phyloP scores from a whole-genome alignment of 208 protist species.

The Spongospora subterranea region DNA sequence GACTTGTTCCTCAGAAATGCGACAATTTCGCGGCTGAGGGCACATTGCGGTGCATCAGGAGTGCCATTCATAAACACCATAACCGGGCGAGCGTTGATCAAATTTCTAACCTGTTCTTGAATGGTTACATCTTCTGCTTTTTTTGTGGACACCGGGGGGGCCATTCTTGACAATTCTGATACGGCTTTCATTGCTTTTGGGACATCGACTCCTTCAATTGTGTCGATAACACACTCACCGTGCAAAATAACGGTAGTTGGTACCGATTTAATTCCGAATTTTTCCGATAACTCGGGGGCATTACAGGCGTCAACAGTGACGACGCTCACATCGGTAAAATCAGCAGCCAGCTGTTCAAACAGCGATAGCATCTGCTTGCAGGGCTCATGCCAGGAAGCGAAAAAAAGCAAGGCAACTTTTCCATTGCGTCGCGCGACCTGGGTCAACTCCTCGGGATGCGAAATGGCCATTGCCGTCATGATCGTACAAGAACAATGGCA shows the following conservation, averaged over 20 bases:
- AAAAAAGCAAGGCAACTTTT: no score
- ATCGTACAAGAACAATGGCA: no score
- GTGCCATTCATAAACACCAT: slow-evolving; percentile 68
- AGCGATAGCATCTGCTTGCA: slow-evolving; percentile 8
- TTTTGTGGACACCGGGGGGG: not conserved
- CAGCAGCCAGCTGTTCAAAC: not conserved
- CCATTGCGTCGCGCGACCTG: no score
- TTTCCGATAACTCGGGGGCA: not conserved
- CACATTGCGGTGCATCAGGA: slow-evolving; percentile 65
- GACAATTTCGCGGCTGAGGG: slow-evolving; percentile 62
- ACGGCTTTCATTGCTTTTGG: not conserved
- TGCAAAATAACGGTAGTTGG: not conserved
- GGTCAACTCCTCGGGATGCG: no score
- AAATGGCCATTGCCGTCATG: no score
- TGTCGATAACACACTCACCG: not conserved
- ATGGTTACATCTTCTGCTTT: not conserved
- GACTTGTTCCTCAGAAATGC: slow-evolving; percentile 31
- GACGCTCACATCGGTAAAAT: not conserved
- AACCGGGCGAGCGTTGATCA: not conserved
- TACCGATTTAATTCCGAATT: not conserved
- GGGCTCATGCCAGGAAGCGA: slow-evolving; percentile 29
- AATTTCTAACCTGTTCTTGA: not conserved
- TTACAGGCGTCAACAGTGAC: slow-evolving; percentile 26
- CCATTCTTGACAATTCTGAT: no score
- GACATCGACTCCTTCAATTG: not conserved